Percentiles rank a stretch among this genome's conserved stretches.
Conservation (phyloP, 176 grass and related monocot genomes). For the Lolium rigidum region DNA sequence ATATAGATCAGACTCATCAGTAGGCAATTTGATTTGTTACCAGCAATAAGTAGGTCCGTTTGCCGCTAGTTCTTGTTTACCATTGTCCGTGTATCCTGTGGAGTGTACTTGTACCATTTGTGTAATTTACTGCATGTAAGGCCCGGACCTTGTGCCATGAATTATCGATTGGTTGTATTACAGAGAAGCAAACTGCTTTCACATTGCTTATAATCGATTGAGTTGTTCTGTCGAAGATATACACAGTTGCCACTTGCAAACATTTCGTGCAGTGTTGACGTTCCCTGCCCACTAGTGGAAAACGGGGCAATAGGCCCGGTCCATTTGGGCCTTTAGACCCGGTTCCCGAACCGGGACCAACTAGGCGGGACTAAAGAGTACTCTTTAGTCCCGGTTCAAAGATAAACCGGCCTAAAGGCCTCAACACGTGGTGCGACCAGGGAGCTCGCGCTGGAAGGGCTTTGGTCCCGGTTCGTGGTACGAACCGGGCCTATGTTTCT, state of each 20-base stretch:
- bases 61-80: background rate
- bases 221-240: background rate
- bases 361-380: too few relatives aligned
- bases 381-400: too few relatives aligned
- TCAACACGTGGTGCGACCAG: too few relatives aligned
- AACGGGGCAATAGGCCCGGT: too few relatives aligned
- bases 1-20: slow-evolving; percentile 46
- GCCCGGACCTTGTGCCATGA: slow-evolving; percentile 3
- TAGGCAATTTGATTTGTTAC: slow-evolving; percentile 60
- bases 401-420: too few relatives aligned
- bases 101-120: slow-evolving; percentile 49
- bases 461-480: too few relatives aligned
- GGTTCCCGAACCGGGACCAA: too few relatives aligned
- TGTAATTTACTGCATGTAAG: slow-evolving; percentile 44
- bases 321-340: too few relatives aligned
- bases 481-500: too few relatives aligned
- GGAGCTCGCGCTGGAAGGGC: too few relatives aligned
- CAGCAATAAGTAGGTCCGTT: slow-evolving; percentile 49
- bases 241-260: background rate
- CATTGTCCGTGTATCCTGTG: background rate
- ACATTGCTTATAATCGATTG: slow-evolving; percentile 40
- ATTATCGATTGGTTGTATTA: slow-evolving; percentile 31
- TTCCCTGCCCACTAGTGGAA: too few relatives aligned
- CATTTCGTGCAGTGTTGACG: background rate
- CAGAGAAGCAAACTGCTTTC: slow-evolving; percentile 21